Percentiles rank a stretch among this genome's conserved stretches.
Conservation (phyloP, 139 green algal species). For the Yamagishiella unicocca region DNA sequence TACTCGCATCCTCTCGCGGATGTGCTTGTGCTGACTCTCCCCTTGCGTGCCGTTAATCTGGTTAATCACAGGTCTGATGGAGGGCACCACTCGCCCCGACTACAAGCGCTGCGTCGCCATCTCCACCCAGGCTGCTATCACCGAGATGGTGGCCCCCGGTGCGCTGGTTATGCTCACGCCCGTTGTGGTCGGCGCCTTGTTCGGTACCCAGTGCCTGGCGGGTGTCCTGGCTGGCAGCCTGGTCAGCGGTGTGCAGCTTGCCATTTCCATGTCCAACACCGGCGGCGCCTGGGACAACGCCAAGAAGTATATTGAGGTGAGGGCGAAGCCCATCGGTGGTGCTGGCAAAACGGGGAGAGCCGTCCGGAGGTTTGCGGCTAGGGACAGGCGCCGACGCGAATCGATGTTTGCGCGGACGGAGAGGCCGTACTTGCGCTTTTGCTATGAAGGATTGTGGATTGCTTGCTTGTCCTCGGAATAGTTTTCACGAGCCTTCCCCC, state of each 20-base stretch:
- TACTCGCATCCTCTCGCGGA: no score
- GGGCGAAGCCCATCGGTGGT: no score
- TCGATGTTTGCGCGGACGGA: no score
- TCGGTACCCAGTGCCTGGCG: constrained; percentile 84
- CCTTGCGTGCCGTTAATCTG: constrained; percentile 59
- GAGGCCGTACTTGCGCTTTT: no score
- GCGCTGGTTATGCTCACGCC: constrained; percentile 94
- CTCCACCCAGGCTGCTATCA: constrained; percentile 90
- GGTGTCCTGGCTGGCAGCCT: constrained; percentile 92
- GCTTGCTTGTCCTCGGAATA: background rate
- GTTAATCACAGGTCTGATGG: constrained; percentile 82
- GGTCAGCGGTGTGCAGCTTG: constrained; percentile 97
- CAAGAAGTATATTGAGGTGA: constrained; percentile 98
- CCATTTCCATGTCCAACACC: constrained; percentile 97
- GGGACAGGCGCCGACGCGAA: no score
- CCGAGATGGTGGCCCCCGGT: constrained; percentile 95
- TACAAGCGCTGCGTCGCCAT: constrained; percentile 93
- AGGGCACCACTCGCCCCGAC: constrained; percentile 92
- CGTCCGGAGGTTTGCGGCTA: no score
- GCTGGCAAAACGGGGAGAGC: no score
- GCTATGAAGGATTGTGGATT: no score
- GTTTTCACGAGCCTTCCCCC: background rate
- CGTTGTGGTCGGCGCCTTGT: constrained; percentile 86
- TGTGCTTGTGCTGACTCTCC: background rate
- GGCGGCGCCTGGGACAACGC: constrained; percentile 99